A percentile compares a stretch with the other conserved stretches of the same genome.
phyloP scores from a whole-genome alignment of 306 rosid species.

The Medicago lupulina region DNA sequence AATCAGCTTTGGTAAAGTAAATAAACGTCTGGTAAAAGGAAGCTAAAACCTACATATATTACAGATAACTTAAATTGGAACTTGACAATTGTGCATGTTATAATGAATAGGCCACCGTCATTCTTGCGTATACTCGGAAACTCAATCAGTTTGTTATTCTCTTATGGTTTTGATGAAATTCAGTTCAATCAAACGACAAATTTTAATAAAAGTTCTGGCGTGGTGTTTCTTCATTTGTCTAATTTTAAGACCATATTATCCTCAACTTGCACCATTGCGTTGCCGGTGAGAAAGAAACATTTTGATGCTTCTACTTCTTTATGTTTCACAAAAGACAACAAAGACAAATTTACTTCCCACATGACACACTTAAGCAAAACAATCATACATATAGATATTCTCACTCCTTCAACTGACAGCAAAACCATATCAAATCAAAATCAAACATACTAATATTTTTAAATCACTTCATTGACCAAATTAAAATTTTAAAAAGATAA shows the following conservation, averaged over 20 bases:
- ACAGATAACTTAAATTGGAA: conserved; percentile 19
- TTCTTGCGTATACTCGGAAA: background rate
- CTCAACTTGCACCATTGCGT: background rate
- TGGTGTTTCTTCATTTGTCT: background rate
- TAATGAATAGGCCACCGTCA: conserved; percentile 5
- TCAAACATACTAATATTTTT: background rate
- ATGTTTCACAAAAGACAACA: background rate
- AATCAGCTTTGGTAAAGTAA: conserved; percentile 2
- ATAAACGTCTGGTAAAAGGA: conserved; percentile 18
- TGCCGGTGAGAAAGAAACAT: background rate
- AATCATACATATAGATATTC: background rate
- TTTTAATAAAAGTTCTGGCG: background rate
- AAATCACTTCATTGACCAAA: conserved; percentile 12
- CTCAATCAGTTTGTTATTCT: too few relatives aligned
- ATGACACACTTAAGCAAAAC: conserved; percentile 21
- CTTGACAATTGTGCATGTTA: background rate
- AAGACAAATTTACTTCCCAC: background rate
- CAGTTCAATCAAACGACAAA: too few relatives aligned
- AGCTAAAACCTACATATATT: conserved; percentile 8
- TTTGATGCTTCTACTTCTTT: background rate
- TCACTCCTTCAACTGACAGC: too few relatives aligned
- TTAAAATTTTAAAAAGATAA: background rate
- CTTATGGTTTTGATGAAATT: too few relatives aligned
- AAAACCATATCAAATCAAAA: conserved; percentile 28
- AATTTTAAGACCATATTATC: background rate